Evolutionary conservation across 352 stramenopile genomes (phyloP).

Genomic region (Globisporangium paddicum): DNA sequence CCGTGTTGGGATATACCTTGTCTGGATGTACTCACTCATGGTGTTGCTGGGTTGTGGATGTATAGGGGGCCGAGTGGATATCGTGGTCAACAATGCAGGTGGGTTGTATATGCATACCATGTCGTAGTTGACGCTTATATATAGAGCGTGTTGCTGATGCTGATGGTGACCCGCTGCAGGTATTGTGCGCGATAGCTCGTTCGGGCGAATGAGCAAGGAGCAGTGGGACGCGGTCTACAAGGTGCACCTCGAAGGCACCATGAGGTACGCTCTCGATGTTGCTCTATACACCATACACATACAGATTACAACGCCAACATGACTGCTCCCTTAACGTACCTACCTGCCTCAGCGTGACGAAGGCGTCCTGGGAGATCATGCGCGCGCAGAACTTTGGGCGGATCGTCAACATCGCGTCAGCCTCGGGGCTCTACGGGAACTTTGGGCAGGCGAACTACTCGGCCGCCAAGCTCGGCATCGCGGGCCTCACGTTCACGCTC

Average conservation of each 20-base stretch:
- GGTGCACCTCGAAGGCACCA: slow-evolving; percentile 84
- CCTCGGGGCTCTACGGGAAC: slow-evolving; percentile 85
- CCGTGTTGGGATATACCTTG: neutral
- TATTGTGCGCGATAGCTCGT: slow-evolving; percentile 86
- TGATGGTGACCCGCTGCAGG: slow-evolving; percentile 14
- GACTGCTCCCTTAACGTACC: neutral
- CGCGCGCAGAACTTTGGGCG: slow-evolving; percentile 77
- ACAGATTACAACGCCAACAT: neutral
- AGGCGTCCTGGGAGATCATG: slow-evolving; percentile 77
- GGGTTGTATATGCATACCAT: too few species aligned
- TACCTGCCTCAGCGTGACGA: slow-evolving; percentile 41
- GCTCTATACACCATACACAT: neutral
- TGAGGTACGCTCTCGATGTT: slow-evolving; percentile 30
- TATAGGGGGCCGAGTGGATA: slow-evolving; percentile 82
- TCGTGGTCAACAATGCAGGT: slow-evolving; percentile 93
- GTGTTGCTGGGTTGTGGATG: neutral
- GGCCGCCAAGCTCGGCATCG: slow-evolving; percentile 89
- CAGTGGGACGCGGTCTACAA: slow-evolving; percentile 81
- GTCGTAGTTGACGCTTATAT: too few species aligned
- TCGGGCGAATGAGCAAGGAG: slow-evolving; percentile 80
- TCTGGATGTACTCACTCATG: neutral
- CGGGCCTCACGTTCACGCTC: slow-evolving; percentile 89
- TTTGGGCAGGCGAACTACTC: slow-evolving; percentile 90
- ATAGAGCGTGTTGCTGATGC: neutral
- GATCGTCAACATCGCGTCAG: slow-evolving; percentile 81